These are phyloP conservation scores for Cystobasidiopsis lactophilus DNA, from an alignment of 768 basidiomycete species.

Conservation along the genomic window DNA sequence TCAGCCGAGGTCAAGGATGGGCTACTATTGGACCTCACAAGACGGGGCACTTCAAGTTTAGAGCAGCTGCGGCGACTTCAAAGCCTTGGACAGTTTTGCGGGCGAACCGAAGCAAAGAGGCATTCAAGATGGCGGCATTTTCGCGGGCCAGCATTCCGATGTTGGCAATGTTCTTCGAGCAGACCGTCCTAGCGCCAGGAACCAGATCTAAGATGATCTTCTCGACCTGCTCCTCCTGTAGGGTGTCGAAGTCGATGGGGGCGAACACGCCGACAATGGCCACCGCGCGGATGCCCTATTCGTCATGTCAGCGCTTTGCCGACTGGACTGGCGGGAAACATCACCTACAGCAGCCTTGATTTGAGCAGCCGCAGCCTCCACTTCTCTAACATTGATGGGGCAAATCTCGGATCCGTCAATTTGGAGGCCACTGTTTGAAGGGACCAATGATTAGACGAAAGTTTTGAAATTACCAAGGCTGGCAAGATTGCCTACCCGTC, in stretches of 20 bases:
- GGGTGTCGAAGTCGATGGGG: constrained; percentile 29
- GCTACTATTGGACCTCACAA: too few species aligned
- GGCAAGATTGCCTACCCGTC: too few species aligned
- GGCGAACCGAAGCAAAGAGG: constrained; percentile 40
- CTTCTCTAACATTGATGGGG: constrained; percentile 31
- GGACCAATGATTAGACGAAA: too few species aligned
- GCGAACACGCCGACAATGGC: constrained; percentile 34
- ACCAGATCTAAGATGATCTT: constrained; percentile 29
- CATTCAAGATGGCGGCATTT: constrained; percentile 44
- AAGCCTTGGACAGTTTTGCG: constrained; percentile 37
- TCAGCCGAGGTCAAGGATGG: too few species aligned
- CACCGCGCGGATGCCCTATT: constrained; percentile 23
- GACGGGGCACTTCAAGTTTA: constrained; percentile 31
- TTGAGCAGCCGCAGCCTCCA: constrained; percentile 28
- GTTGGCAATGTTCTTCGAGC: constrained; percentile 37
- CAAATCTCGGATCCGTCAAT: constrained; percentile 21
- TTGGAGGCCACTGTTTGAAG: constrained; percentile 29
- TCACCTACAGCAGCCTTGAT: too few species aligned
- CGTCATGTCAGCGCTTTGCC: constrained; percentile 30
- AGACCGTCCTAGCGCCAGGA: constrained; percentile 31
- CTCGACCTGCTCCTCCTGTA: constrained; percentile 33
- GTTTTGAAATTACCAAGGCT: too few species aligned
- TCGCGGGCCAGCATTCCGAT: constrained; percentile 42
- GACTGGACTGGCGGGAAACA: too few species aligned
- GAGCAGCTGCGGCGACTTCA: constrained; percentile 31